Evolutionary conservation across 2,329 filamentous ascomycete species (phyloP), one percentile per base, ranked within the genome.

Genomic region (Aspergillus arachidicola): DNA sequence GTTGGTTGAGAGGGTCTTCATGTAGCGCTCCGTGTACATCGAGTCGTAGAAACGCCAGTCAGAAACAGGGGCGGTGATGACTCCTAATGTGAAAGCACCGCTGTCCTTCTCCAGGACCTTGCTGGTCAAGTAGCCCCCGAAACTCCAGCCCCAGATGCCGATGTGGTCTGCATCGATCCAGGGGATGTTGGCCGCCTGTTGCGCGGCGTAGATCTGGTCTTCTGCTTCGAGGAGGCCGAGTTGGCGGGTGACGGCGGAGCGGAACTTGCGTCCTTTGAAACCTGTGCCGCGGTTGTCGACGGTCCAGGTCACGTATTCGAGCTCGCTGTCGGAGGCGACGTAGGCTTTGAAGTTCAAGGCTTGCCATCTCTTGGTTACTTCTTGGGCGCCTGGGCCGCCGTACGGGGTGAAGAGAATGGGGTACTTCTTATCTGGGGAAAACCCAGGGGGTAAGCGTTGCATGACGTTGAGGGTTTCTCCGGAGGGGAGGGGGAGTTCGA

Each of bases 11-110:
- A 84, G 81, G 1, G 82, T 85, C 77, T 90, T 90, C 89, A 91
- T 91, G 78, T 90, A 91, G 12, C 89, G 84, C 75, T 91, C 89
- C 0, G 89, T 90, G 73, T 91, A 91, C 81, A 91, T 86, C 60
- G 83, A 85, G 74, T 91, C 88, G 75, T 91, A 91, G 78, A 91
- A 87, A 1, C 88, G 84, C 87, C 87, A 91, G 76, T 91, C 89
- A 2, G 82, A 83, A 0, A 91, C 88, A 0, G 89, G 89, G 0
- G 89, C 89, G 0, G 87, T 87, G 68, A 89, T 87, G 11, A 91
- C 75, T 0, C 83, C 89, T 9, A 88, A 83, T 0, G 86, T 84
- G 73, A 91, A 90, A 19, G 84, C 83, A 1, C 84, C 85, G 21
- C 85, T 85, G 72, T 87, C 80, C 0, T 82, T 79, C 71, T 91